Base-by-base conservation (phyloP, 805 yeast species). In the Osmozyma mogii region DNA sequence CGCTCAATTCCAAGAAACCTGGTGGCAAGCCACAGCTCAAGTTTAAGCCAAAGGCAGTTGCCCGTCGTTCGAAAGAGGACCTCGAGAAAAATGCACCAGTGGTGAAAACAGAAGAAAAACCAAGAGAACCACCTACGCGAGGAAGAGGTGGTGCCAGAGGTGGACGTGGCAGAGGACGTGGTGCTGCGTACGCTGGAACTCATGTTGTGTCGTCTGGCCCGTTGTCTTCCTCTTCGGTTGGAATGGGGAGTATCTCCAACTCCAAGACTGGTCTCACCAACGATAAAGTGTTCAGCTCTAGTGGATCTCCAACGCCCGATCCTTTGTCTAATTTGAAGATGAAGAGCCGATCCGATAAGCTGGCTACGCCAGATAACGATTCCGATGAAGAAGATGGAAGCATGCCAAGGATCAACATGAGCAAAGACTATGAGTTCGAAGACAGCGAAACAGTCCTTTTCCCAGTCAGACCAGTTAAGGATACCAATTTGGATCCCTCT, bases 11-110 rank as follows among this genome's bases (percentile, higher is more conserved):
- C 10, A 51, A 53, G 34, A 58, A 58, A 36, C 42, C 49, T 24
- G 29, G 32, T 28, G 46, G 58, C 2, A 72, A 74, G 43, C 71
- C 83, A 6, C 64, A 74, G 2, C 58, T 81, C 36, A 79, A 80
- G 53, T 88, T 88, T 57, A 76, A 78, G 53, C 96, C 96, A 2
- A 88, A 88, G 53, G 78, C 68, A 2, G 95, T 88, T 24, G 87
- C 87, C 0, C 66, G 96, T 55, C 75, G 84, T 50, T 61, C 85
- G 8, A 79, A 84, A 43, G 88, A 83, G 43, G 95, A 85, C 43
- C 65, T 95, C 51, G 95, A 76, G 14, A 76, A 82, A 16, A 71
- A 73, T 31, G 88, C 87, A 0, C 85, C 87, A 4, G 48, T 41
- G 5, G 69, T 64, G 40, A 58, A 67, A 35, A 60, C 41, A 15